A percentile compares a stretch with the other conserved stretches of the same genome.
These are phyloP conservation scores for Physaria fendleri DNA, from an alignment of 345 rosid genomes.

Conservation along the genomic window DNA sequence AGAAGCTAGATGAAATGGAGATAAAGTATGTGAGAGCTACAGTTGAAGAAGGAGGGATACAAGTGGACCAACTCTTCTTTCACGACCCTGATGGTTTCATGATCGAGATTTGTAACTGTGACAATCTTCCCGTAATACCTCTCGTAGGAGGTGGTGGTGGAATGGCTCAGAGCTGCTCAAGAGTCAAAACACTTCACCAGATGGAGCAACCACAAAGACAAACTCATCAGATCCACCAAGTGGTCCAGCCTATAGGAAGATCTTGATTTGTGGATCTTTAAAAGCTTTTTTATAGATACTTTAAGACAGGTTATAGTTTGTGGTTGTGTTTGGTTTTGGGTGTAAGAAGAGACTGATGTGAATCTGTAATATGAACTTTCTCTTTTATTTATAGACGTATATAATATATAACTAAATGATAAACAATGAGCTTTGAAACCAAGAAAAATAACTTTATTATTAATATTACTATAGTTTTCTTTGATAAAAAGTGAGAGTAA, in stretches of 20 bases:
- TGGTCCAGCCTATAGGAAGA: conserved; percentile 12
- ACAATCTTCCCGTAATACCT: conserved; percentile 59
- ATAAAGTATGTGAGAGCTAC: conserved; percentile 38
- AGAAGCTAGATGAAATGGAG: conserved; percentile 53
- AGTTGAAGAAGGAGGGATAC: conserved; percentile 69
- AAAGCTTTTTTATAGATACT: too few species aligned
- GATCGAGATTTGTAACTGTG: conserved; percentile 83
- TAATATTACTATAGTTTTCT: not conserved
- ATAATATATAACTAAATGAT: conserved; percentile 16
- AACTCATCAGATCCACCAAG: conserved; percentile 21
- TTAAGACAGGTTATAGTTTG: too few species aligned
- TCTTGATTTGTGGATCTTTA: too few species aligned
- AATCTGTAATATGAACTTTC: too few species aligned
- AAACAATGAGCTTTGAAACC: not conserved
- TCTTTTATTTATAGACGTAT: too few species aligned
- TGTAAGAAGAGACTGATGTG: too few species aligned
- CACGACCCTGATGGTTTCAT: conserved; percentile 81
- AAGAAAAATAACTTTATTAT: not conserved
- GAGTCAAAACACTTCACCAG: conserved; percentile 25
- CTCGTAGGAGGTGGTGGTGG: conserved; percentile 41
- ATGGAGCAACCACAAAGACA: conserved; percentile 16
- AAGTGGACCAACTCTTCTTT: conserved; percentile 70
- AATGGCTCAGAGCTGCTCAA: conserved; percentile 36
- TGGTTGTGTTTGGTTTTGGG: too few species aligned
- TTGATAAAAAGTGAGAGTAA: not conserved